Evolutionary conservation across 73 alveolate genomes (phyloP).

Genomic region (Paramecium tetraurelia): DNA sequence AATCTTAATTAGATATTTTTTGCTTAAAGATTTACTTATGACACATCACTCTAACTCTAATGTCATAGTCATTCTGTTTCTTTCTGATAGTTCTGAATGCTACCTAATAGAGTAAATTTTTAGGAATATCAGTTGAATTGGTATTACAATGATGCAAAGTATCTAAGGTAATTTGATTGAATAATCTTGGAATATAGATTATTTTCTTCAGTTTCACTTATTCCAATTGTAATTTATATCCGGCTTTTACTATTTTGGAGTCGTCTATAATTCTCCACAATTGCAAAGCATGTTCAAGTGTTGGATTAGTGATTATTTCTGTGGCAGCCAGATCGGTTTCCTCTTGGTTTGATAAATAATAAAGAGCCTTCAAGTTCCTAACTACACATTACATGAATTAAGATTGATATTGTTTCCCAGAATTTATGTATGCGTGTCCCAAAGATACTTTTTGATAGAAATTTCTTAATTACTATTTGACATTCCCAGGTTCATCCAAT

Average conservation of each 20-base stretch:
- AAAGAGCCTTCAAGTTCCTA: background rate
- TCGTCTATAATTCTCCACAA: conserved; percentile 39
- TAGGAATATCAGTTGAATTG: background rate
- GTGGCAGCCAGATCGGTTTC: background rate
- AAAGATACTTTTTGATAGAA: background rate
- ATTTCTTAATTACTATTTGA: background rate
- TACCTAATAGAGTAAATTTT: background rate
- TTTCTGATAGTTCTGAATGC: background rate
- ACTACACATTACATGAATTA: background rate
- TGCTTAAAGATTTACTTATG: background rate
- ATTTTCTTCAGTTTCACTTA: background rate
- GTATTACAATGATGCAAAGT: background rate
- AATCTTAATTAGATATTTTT: background rate
- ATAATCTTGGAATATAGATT: conserved; percentile 18
- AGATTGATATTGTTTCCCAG: conserved; percentile 1
- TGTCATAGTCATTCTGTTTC: background rate
- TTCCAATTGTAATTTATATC: background rate
- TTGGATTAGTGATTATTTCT: conserved; percentile 2
- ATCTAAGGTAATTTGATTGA: background rate
- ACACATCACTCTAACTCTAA: conserved; percentile 25
- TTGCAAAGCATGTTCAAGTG: background rate
- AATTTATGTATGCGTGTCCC: conserved; percentile 17
- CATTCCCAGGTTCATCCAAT: background rate
- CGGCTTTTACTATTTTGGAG: conserved; percentile 3
- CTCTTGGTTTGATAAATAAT: background rate